Evolutionary conservation across 2,329 filamentous ascomycete species (phyloP), one percentile per base, ranked within the genome.

Genomic region (Alternaria metachromatica): DNA sequence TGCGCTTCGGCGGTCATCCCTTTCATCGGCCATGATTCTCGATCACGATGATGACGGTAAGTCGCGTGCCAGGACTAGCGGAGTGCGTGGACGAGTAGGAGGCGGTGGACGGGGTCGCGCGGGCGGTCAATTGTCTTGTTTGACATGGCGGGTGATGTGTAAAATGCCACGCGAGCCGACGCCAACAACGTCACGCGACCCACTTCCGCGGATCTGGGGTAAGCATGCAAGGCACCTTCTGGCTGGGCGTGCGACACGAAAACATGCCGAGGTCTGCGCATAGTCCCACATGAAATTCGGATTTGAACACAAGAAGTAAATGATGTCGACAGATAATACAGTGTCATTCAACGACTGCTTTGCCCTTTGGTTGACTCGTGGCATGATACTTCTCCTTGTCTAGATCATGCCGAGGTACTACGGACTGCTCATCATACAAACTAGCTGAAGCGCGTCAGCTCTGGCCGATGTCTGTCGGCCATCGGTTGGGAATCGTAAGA

Each of bases 101-200:
- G 41, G 50, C 50, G 44, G 30, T 63, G 59, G 58, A 46, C n/a
- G 37, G 28, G 55, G 51, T 56, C 48, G 56, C 50, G 56, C 49
- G 44, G 60, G 45, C 60, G 45, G 60, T 63, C 33, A 50, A 45
- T 50, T 23, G 30, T 60, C 60, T 48, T 30, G 60, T 50, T 60
- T 50, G 23, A 63, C 56, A n/a, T 63, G 60, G 49, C 56, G 60
- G 60, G 50, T 63, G 60, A 63, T 63, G 60, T 60, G 44, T 48
- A 63, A 60, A 54, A 49, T 26, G 51, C 50, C 60, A 63, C 60
- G 50, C 56, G 60, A 63, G 60, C 56, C 56, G 56, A 41, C 56
- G 56, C 44, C 50, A 60, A 51, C 60, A 61, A 63, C 56, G 60
- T 63, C 60, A 63, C 60, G 60, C 60, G 60, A 60, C 60, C 60